Conservation (phyloP, 352 stramenopile genomes). For the Globisporangium cederbergense region DNA sequence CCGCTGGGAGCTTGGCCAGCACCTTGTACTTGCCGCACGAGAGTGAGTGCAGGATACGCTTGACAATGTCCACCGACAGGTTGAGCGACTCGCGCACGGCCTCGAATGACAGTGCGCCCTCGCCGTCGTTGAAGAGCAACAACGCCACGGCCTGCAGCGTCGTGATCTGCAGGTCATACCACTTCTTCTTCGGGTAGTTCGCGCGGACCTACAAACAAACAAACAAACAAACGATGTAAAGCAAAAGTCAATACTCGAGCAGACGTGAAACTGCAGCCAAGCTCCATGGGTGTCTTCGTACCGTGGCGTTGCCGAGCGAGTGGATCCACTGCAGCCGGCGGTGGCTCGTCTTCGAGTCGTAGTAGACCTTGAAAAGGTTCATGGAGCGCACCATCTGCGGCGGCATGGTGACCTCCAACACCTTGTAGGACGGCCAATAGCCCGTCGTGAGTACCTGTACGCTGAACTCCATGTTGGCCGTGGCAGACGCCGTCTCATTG, state of each 20-base stretch:
- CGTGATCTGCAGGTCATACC: slow-evolving; percentile 97
- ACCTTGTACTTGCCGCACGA: slow-evolving; percentile 99
- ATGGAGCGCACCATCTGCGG: slow-evolving; percentile 93
- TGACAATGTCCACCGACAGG: slow-evolving; percentile 94
- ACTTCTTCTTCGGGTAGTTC: slow-evolving; percentile 86
- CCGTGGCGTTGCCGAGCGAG: slow-evolving; percentile 95
- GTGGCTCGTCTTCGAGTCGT: slow-evolving; percentile 92
- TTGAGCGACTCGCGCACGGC: slow-evolving; percentile 92
- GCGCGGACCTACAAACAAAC: slow-evolving; percentile 41
- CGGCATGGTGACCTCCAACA: slow-evolving; percentile 94
- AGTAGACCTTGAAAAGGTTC: slow-evolving; percentile 96
- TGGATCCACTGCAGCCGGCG: slow-evolving; percentile 96
- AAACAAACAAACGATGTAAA: too few species aligned
- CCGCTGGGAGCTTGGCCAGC: slow-evolving; percentile 90
- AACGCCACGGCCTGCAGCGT: slow-evolving; percentile 97
- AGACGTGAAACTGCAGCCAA: too few species aligned
- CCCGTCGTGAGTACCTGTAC: slow-evolving; percentile 98
- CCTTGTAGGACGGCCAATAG: slow-evolving; percentile 98
- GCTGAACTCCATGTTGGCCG: slow-evolving; percentile 90
- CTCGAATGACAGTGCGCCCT: slow-evolving; percentile 86
- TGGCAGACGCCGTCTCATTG: slow-evolving; percentile 38
- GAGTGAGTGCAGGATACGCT: slow-evolving; percentile 98
- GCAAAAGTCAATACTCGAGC: too few species aligned
- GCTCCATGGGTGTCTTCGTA: slow-evolving; percentile 26
- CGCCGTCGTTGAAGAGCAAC: slow-evolving; percentile 93